Percentiles rank a stretch among this genome's conserved stretches.
Conservation (phyloP, 2,329 filamentous ascomycete species). For the Falciphora oryzae region DNA sequence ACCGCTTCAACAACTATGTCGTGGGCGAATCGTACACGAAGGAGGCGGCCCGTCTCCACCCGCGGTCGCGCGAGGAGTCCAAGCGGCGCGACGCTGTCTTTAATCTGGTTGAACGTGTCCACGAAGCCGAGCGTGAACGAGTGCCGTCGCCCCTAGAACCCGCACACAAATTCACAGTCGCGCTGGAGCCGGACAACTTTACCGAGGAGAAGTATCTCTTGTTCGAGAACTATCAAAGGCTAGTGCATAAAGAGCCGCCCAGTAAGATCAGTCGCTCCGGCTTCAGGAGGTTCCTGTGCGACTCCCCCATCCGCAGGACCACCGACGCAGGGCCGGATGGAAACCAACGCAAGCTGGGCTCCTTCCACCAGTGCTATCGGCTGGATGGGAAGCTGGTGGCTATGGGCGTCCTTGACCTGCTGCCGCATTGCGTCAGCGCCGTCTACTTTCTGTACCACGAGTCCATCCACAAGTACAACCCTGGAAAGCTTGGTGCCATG, state of each 20-base stretch:
- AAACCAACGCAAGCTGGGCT: constrained; percentile 54
- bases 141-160: constrained; percentile 56
- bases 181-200: constrained; percentile 63
- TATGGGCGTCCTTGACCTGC: constrained; percentile 68
- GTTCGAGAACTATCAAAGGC: constrained; percentile 68
- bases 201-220: constrained; percentile 70
- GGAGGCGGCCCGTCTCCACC: constrained; percentile 57
- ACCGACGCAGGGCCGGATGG: constrained; percentile 40
- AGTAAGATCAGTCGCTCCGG: constrained; percentile 52
- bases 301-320: constrained; percentile 55
- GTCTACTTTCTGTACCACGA: constrained; percentile 82
- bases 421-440: constrained; percentile 71
- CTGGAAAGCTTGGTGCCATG: constrained; percentile 71
- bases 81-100: constrained; percentile 63
- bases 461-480: constrained; percentile 61
- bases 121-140: constrained; percentile 57
- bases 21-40: constrained; percentile 62
- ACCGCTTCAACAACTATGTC: constrained; percentile 65
- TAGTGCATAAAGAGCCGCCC: constrained; percentile 64
- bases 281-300: constrained; percentile 70
- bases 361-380: constrained; percentile 77
- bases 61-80: constrained; percentile 60
- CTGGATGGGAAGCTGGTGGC: constrained; percentile 71
- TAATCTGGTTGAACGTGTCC: constrained; percentile 58
- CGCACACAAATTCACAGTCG: constrained; percentile 62